phyloP scores from a whole-genome alignment of 441 rosid genomes.

The Iberis amara region DNA sequence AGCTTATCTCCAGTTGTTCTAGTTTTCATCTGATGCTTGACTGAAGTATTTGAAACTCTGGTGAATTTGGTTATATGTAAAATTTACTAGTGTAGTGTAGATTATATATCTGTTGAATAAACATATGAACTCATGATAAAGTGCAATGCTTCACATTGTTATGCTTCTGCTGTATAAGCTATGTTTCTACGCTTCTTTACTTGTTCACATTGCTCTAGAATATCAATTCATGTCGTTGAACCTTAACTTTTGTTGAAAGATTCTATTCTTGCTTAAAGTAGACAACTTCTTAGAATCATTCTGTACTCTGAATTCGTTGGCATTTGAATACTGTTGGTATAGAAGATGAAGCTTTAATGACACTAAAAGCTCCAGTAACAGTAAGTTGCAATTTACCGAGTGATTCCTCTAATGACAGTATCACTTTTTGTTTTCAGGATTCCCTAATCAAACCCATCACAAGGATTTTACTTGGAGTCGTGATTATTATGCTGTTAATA shows the following conservation, averaged over 20 bases:
- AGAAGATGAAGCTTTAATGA: too few relatives aligned
- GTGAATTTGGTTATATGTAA: not conserved
- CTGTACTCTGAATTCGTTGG: too few relatives aligned
- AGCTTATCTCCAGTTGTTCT: too few relatives aligned
- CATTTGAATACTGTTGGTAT: too few relatives aligned
- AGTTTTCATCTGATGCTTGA: too few relatives aligned
- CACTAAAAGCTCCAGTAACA: too few relatives aligned
- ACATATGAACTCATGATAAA: not conserved
- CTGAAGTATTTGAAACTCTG: not conserved
- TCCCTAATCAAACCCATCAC: slow-evolving; percentile 73
- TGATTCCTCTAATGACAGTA: slow-evolving; percentile 1
- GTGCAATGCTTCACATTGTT: not conserved
- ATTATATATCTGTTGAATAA: not conserved
- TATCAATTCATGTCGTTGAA: not conserved
- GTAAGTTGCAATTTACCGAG: too few relatives aligned
- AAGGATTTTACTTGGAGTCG: slow-evolving; percentile 58
- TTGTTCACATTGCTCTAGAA: not conserved
- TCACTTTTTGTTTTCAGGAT: slow-evolving; percentile 49
- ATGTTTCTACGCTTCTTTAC: not conserved
- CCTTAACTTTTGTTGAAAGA: not conserved
- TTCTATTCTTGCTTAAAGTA: not conserved
- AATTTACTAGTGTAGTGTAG: not conserved
- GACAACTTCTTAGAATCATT: not conserved
- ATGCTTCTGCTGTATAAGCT: not conserved
- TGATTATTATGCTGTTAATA: slow-evolving; percentile 48